Conservation (phyloP, 2,329 filamentous ascomycete species). For the Alternaria triticina region DNA sequence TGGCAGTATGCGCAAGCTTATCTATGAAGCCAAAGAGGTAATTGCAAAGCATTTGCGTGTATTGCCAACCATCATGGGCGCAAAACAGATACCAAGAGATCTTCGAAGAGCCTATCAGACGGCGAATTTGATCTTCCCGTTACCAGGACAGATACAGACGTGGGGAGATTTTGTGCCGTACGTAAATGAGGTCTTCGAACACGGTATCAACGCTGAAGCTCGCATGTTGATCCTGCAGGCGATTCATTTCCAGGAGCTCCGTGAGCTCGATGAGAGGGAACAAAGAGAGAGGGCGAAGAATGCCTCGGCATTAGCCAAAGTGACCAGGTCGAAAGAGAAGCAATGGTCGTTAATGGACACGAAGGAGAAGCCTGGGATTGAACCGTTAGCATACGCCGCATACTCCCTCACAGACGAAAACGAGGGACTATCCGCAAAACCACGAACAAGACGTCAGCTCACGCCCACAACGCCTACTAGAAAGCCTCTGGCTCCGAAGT, state of each 20-base stretch:
- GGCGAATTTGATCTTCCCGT: not conserved
- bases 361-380: not conserved
- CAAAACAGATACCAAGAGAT: conserved; percentile 3
- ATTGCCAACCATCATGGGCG: conserved; percentile 7
- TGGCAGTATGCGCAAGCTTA: not conserved
- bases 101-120: not conserved
- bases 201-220: not conserved
- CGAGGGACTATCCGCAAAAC: not conserved
- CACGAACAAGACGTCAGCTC: not conserved
- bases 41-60: not conserved
- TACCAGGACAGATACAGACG: not conserved
- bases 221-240: conserved; percentile 12
- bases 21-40: conserved; percentile 6
- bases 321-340: not conserved
- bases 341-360: no score
- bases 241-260: conserved; percentile 9
- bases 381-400: not conserved
- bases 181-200: not conserved
- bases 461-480: not conserved
- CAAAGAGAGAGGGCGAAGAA: not conserved
- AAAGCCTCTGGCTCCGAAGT: not conserved
- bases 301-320: not conserved
- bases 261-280: not conserved
- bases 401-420: not conserved
- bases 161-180: not conserved